phyloP scores from a whole-genome alignment of 441 rosid species.

The Jatropha multifida region DNA sequence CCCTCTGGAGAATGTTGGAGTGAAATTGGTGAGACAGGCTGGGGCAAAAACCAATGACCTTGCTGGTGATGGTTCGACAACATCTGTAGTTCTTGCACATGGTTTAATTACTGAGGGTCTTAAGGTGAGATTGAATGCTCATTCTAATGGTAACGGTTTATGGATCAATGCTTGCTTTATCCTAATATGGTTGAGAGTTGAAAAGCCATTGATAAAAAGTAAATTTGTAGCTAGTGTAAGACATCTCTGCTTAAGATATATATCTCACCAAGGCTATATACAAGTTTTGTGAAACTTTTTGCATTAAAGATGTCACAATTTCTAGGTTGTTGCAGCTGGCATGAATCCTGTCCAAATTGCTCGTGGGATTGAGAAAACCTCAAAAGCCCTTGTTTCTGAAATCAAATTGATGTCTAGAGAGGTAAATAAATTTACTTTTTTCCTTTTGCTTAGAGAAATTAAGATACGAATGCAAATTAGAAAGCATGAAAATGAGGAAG shows the following conservation, averaged over 20 bases:
- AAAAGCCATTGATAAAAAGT: not conserved
- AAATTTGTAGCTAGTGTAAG: not conserved
- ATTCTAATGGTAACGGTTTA: not conserved
- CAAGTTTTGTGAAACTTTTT: constrained; percentile 14
- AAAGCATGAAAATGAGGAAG: constrained; percentile 2
- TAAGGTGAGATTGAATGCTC: constrained; percentile 45
- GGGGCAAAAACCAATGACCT: constrained; percentile 91
- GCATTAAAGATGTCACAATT: constrained; percentile 20
- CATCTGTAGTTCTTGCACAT: constrained; percentile 85
- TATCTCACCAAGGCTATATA: not conserved
- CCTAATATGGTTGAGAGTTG: not conserved
- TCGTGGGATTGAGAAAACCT: constrained; percentile 80
- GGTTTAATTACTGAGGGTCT: constrained; percentile 85
- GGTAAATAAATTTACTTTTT: constrained; percentile 35
- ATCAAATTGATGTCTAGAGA: constrained; percentile 83
- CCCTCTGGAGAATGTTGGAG: constrained; percentile 90
- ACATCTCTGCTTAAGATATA: too few species aligned
- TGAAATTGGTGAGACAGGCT: constrained; percentile 92
- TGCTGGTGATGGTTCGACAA: constrained; percentile 95
- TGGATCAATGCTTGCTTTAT: not conserved
- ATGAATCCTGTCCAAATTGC: constrained; percentile 74
- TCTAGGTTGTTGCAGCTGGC: constrained; percentile 80
- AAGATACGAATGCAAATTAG: not conserved
- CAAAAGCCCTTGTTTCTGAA: constrained; percentile 72
- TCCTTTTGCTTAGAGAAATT: constrained; percentile 1